phyloP scores from a whole-genome alignment of 352 stramenopile genomes.

The Phytophthora kernoviae region DNA sequence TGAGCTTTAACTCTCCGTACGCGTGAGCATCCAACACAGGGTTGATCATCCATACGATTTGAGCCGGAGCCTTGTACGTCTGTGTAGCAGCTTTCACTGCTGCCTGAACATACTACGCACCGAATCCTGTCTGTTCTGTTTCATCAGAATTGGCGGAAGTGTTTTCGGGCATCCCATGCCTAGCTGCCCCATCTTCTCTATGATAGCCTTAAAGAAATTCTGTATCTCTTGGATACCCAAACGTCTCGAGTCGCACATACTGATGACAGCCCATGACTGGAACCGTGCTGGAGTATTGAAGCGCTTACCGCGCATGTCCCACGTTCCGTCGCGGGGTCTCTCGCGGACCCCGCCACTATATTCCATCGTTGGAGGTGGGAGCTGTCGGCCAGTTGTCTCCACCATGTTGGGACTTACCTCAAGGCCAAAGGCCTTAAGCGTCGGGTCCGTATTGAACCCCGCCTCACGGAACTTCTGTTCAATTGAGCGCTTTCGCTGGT shows the following conservation, averaged over 20 bases:
- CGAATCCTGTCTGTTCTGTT: constrained; percentile 35
- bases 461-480: constrained; percentile 65
- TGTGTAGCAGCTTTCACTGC: constrained; percentile 37
- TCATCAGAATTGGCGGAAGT: constrained; percentile 49
- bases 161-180: constrained; percentile 49
- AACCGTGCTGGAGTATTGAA: constrained; percentile 50
- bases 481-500: constrained; percentile 64
- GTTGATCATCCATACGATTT: constrained; percentile 74
- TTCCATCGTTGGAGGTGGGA: constrained; percentile 53
- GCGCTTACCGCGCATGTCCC: constrained; percentile 72
- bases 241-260: constrained; percentile 49
- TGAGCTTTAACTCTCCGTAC: constrained; percentile 78
- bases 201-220: constrained; percentile 64
- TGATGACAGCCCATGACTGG: constrained; percentile 60
- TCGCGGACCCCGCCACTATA: constrained; percentile 53
- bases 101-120: constrained; percentile 49
- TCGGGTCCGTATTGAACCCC: constrained; percentile 58
- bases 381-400: constrained; percentile 46
- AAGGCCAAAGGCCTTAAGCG: constrained; percentile 59
- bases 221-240: constrained; percentile 35
- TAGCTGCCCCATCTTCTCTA: constrained; percentile 57
- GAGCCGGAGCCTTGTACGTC: constrained; percentile 31
- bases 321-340: constrained; percentile 57
- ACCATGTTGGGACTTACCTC: constrained; percentile 62
- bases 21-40: constrained; percentile 42